Conservation (phyloP, 176 grass and related monocot genomes). For the Eragrostis nindensis region DNA sequence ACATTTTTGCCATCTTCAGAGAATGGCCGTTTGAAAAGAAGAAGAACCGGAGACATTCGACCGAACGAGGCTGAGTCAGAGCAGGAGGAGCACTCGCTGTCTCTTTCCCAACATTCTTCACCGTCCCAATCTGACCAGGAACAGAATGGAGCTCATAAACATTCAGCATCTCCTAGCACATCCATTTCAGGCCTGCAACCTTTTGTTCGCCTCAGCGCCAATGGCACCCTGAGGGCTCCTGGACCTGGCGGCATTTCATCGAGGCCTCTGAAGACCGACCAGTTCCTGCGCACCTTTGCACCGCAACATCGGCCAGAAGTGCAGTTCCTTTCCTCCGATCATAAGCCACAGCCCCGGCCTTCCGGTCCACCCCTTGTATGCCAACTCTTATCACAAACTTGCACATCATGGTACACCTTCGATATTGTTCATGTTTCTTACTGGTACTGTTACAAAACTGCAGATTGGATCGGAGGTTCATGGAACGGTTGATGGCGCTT, state of each 20-base stretch:
- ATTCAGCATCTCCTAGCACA: conserved; percentile 58
- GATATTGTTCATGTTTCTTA: not conserved
- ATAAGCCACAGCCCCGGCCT: conserved; percentile 51
- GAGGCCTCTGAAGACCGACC: conserved; percentile 53
- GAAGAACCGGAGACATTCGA: conserved; percentile 59
- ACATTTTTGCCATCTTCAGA: conserved; percentile 42
- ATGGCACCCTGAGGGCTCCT: conserved; percentile 45
- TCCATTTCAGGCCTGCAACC: conserved; percentile 58
- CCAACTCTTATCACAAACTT: not conserved
- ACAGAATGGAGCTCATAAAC: conserved; percentile 67
- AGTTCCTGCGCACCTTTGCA: conserved; percentile 50
- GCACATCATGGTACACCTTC: not conserved
- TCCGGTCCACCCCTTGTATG: conserved; percentile 58
- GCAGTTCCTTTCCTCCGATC: conserved; percentile 61
- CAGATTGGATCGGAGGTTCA: conserved; percentile 89
- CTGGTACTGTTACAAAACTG: not conserved
- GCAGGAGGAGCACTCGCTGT: conserved; percentile 92
- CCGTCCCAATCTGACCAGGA: conserved; percentile 94
- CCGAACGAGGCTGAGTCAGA: conserved; percentile 61
- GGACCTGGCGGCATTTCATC: conserved; percentile 23
- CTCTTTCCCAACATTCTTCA: conserved; percentile 90
- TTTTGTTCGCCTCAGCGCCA: conserved; percentile 56
- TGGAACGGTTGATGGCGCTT: conserved; percentile 84
- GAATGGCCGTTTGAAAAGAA: conserved; percentile 69
- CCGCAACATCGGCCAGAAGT: conserved; percentile 61